Conservation (phyloP, 768 basidiomycete genomes). For the Auricularia sp. region DNA sequence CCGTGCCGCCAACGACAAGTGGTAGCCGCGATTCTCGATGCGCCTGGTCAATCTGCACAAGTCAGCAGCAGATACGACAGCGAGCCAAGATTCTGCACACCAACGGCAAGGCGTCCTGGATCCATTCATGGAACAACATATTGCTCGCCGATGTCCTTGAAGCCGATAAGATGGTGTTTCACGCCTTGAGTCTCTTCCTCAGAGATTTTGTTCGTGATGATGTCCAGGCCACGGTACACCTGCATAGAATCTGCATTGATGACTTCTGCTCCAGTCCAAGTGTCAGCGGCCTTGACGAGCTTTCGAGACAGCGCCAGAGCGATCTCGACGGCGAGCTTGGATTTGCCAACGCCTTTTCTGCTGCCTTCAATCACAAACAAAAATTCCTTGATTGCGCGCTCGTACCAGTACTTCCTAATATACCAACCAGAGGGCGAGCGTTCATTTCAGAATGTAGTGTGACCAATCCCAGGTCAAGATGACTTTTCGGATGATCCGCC, state of each 20-base stretch:
- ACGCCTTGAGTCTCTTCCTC: slow-evolving; percentile 65
- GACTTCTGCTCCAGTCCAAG: slow-evolving; percentile 58
- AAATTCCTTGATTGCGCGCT: not conserved
- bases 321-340: slow-evolving; percentile 80
- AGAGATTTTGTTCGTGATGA: slow-evolving; percentile 91
- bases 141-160: slow-evolving; percentile 79
- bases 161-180: slow-evolving; percentile 82
- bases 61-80: slow-evolving; percentile 1
- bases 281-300: slow-evolving; percentile 17
- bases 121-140: slow-evolving; percentile 84
- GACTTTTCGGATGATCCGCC: not conserved
- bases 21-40: slow-evolving; percentile 58
- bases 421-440: slow-evolving; percentile 57
- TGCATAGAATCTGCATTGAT: slow-evolving; percentile 99
- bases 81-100: slow-evolving; percentile 37
- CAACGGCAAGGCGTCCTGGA: slow-evolving; percentile 64
- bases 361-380: not conserved
- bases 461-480: not conserved
- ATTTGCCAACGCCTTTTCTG: slow-evolving; percentile 71
- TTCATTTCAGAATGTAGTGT: not conserved
- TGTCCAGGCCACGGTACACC: slow-evolving; percentile 81
- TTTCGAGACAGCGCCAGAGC: slow-evolving; percentile 38
- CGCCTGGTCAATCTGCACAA: slow-evolving; percentile 61
- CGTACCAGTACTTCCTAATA: slow-evolving; percentile 77
- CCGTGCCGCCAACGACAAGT: slow-evolving; percentile 89